A percentile compares a stretch with the other conserved stretches of the same genome.
Evolutionary conservation across 2,329 filamentous ascomycete species (phyloP).

Genomic region (Pseudogymnoascus sp.): DNA sequence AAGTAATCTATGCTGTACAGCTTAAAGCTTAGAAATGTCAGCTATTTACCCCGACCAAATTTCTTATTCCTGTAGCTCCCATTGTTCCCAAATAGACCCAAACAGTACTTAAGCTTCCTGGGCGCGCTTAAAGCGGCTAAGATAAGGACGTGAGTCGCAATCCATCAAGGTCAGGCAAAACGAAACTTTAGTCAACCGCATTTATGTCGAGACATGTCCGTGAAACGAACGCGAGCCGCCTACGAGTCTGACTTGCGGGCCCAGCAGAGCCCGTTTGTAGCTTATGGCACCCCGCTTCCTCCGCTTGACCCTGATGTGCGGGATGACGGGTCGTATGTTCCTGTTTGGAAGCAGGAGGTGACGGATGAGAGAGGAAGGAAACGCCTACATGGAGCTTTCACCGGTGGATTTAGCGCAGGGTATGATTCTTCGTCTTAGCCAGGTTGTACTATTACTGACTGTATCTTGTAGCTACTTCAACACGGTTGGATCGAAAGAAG

Average conservation of each 20-base stretch:
- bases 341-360: slow-evolving; percentile 97
- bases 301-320: slow-evolving; percentile 66
- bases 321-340: slow-evolving; percentile 87
- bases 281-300: slow-evolving; percentile 80
- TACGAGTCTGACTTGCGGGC: slow-evolving; percentile 69
- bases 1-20: background rate
- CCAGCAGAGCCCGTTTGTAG: slow-evolving; percentile 63
- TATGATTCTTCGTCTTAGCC: slow-evolving; percentile 38
- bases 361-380: slow-evolving; percentile 86
- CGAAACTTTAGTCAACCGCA: slow-evolving; percentile 5
- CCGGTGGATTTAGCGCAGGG: slow-evolving; percentile 93
- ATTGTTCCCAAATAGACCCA: background rate
- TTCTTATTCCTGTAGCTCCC: background rate
- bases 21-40: background rate
- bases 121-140: slow-evolving; percentile 10
- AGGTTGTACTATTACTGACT: slow-evolving; percentile 26
- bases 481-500: slow-evolving; percentile 95
- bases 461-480: slow-evolving; percentile 72
- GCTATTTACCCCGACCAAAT: background rate
- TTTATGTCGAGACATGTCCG: slow-evolving; percentile 50
- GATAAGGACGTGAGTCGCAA: slow-evolving; percentile 6
- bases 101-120: slow-evolving; percentile 1
- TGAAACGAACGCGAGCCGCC: slow-evolving; percentile 69
- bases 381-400: slow-evolving; percentile 91
- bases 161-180: slow-evolving; percentile 6